These are phyloP conservation scores for Pseudoturritis turrita DNA, from an alignment of 345 rosid genomes.

Conservation along the genomic window DNA sequence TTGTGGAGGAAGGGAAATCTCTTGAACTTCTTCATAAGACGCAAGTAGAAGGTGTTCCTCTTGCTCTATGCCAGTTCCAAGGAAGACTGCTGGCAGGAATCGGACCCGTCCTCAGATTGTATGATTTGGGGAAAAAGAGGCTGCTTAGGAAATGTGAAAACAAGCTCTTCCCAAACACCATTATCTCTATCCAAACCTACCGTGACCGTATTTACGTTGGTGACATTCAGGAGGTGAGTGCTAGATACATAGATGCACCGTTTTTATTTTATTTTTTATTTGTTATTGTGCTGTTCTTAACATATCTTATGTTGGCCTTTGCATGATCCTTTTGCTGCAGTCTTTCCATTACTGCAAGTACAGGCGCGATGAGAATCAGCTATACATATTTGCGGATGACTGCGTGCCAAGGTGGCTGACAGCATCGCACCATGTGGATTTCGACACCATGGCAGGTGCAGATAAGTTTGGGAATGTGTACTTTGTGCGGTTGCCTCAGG, in stretches of 20 bases:
- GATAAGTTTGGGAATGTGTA: slow-evolving; percentile 93
- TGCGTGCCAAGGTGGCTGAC: slow-evolving; percentile 97
- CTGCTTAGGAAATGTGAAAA: slow-evolving; percentile 95
- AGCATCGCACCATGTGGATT: slow-evolving; percentile 81
- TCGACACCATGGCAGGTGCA: slow-evolving; percentile 95
- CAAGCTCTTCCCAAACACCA: slow-evolving; percentile 87
- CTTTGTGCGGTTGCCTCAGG: slow-evolving; percentile 86
- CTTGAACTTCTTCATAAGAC: slow-evolving; percentile 95
- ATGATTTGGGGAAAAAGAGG: slow-evolving; percentile 89
- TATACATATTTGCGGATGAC: slow-evolving; percentile 94
- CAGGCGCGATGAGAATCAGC: slow-evolving; percentile 95
- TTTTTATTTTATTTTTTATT: not conserved
- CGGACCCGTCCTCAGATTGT: slow-evolving; percentile 81
- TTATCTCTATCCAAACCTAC: slow-evolving; percentile 70
- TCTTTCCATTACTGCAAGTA: slow-evolving; percentile 99
- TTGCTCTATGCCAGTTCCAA: slow-evolving; percentile 89
- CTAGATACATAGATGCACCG: not conserved
- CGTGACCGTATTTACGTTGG: slow-evolving; percentile 95
- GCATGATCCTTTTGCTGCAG: slow-evolving; percentile 39
- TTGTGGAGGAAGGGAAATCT: slow-evolving; percentile 78
- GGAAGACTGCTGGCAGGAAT: slow-evolving; percentile 93
- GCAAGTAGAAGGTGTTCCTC: slow-evolving; percentile 93
- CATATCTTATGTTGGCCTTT: not conserved
- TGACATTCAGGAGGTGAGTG: slow-evolving; percentile 88
- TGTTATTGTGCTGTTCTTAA: not conserved